Percentiles rank a stretch among this genome's conserved stretches.
phyloP scores from a whole-genome alignment of 2,329 filamentous ascomycete genomes.

The Fusarium musae region DNA sequence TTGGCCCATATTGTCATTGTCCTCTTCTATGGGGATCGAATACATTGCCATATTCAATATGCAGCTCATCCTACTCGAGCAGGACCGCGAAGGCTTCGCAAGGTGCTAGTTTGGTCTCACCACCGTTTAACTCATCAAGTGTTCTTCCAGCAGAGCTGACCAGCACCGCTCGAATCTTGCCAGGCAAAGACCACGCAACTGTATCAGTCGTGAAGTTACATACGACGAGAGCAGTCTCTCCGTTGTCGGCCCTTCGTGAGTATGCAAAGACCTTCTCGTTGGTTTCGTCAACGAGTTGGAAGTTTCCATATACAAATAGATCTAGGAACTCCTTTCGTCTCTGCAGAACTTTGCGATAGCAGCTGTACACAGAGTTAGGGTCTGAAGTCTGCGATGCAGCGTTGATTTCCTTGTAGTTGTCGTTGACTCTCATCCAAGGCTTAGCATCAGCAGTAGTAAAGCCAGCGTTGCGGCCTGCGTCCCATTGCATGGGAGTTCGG shows the following conservation, averaged over 20 bases:
- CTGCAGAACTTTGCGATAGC: conserved; percentile 69
- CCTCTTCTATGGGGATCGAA: conserved; percentile 48
- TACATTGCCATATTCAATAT: not conserved
- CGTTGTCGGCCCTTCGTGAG: conserved; percentile 47
- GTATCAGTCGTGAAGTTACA: conserved; percentile 53
- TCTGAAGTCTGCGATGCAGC: conserved; percentile 64
- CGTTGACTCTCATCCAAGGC: conserved; percentile 79
- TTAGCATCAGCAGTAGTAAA: conserved; percentile 65
- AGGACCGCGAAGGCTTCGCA: conserved; percentile 53
- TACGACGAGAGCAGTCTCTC: conserved; percentile 49
- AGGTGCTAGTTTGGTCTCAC: conserved; percentile 48
- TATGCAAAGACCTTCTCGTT: conserved; percentile 54
- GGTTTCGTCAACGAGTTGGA: conserved; percentile 51
- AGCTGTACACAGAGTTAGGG: conserved; percentile 64
- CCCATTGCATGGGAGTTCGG: conserved; percentile 79
- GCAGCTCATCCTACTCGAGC: conserved; percentile 29
- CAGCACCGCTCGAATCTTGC: conserved; percentile 48
- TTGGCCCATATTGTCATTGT: not conserved
- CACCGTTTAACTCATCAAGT: conserved; percentile 42
- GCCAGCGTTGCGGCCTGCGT: conserved; percentile 67
- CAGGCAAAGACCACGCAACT: conserved; percentile 47
- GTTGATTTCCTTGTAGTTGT: conserved; percentile 71
- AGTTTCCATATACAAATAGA: conserved; percentile 73
- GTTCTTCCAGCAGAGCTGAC: conserved; percentile 49
- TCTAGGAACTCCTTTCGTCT: conserved; percentile 70